Percentiles rank a stretch among this genome's conserved stretches.
Conservation (phyloP, 495 filamentous ascomycete genomes). For the Bryoglossum gracile region DNA sequence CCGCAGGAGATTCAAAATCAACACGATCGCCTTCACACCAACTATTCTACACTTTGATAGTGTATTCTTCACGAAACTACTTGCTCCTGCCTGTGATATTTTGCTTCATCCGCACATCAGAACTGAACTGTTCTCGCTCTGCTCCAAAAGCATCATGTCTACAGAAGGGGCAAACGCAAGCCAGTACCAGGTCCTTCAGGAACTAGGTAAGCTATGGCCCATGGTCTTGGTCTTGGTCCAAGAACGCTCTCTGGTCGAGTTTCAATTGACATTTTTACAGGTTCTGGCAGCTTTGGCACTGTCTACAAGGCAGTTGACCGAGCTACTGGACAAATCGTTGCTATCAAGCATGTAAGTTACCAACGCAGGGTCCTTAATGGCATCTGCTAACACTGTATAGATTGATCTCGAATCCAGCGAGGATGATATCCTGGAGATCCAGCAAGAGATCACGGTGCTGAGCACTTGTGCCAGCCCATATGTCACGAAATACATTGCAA, state of each 20-base stretch:
- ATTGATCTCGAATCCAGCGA: slow-evolving; percentile 98
- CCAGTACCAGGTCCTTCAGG: slow-evolving; percentile 85
- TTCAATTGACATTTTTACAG: background rate
- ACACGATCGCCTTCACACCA: background rate
- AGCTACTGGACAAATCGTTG: slow-evolving; percentile 78
- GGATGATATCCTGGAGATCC: slow-evolving; percentile 96
- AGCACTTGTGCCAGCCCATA: slow-evolving; percentile 88
- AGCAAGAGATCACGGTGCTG: slow-evolving; percentile 93
- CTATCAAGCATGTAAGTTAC: slow-evolving; percentile 80
- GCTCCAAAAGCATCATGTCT: slow-evolving; percentile 28
- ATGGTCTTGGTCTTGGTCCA: background rate
- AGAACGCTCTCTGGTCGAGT: background rate
- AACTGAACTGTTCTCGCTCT: slow-evolving; percentile 5
- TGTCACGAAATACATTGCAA: slow-evolving; percentile 94
- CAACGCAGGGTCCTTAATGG: slow-evolving; percentile 8
- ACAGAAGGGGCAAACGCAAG: slow-evolving; percentile 60
- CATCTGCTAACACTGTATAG: slow-evolving; percentile 36
- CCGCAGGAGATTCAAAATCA: background rate
- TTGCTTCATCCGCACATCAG: slow-evolving; percentile 6
- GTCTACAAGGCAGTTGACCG: slow-evolving; percentile 94
- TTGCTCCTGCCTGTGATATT: slow-evolving; percentile 2
- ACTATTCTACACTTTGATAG: background rate
- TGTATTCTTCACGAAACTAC: background rate
- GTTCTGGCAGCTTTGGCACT: slow-evolving; percentile 76
- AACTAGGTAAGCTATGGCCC: slow-evolving; percentile 48